Percentiles rank a stretch among this genome's conserved stretches.
Evolutionary conservation across 139 green algal species (phyloP).

Genomic region (Micromonas pusilla): DNA sequence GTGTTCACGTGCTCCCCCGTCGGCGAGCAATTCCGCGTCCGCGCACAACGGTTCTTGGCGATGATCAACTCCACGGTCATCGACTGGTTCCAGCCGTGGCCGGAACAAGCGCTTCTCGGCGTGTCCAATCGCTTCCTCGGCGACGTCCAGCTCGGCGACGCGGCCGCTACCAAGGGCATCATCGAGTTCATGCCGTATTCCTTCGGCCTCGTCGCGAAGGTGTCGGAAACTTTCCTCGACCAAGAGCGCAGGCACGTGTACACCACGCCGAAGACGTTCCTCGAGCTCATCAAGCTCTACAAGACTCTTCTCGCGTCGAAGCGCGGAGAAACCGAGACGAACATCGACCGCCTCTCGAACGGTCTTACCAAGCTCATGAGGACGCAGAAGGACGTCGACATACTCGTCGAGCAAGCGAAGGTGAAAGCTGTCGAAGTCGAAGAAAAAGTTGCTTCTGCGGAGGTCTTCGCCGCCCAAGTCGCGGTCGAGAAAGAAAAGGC

Average conservation of each 20-base stretch:
- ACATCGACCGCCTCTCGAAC: constrained; percentile 64
- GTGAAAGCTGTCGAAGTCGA: constrained; percentile 77
- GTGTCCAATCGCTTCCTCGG: constrained; percentile 78
- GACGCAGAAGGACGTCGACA: constrained; percentile 72
- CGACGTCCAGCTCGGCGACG: constrained; percentile 49
- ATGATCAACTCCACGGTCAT: constrained; percentile 81
- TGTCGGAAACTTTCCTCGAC: constrained; percentile 55
- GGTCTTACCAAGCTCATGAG: constrained; percentile 76
- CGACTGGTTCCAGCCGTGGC: constrained; percentile 83
- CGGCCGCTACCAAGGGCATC: constrained; percentile 55
- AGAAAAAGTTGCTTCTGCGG: constrained; percentile 70
- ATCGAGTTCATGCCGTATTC: constrained; percentile 81
- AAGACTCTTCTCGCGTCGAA: constrained; percentile 56
- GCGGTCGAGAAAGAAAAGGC: constrained; percentile 83
- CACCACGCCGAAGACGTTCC: constrained; percentile 83
- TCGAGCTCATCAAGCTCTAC: constrained; percentile 87
- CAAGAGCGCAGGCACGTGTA: constrained; percentile 71
- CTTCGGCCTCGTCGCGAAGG: constrained; percentile 65
- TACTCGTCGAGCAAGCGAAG: constrained; percentile 76
- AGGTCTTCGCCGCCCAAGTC: constrained; percentile 73
- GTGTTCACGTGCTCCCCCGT: constrained; percentile 77
- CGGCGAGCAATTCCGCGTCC: constrained; percentile 76
- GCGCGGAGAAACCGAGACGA: constrained; percentile 34
- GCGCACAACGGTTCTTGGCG: constrained; percentile 76
- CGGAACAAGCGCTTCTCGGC: constrained; percentile 65